These are phyloP conservation scores for Rhododendron ovatum DNA, from an alignment of 148 eudicot genomes.

Conservation along the genomic window DNA sequence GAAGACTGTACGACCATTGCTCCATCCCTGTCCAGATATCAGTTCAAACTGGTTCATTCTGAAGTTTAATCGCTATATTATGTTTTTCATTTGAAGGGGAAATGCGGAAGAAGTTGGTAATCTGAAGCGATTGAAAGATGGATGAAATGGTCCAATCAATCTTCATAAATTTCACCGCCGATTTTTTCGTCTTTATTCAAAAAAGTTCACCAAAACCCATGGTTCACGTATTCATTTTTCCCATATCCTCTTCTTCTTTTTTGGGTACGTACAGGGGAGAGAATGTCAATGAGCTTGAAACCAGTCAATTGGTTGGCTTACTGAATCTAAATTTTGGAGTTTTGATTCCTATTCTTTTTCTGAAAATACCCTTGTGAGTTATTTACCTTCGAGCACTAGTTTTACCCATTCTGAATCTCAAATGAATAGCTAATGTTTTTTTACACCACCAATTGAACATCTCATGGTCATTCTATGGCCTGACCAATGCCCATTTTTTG, in stretches of 20 bases:
- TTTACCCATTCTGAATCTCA: no score
- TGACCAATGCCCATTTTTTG: no score
- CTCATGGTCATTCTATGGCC: no score
- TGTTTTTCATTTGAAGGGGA: not conserved
- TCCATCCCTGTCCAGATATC: not conserved
- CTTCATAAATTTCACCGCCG: not conserved
- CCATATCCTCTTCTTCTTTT: not conserved
- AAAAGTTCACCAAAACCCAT: not conserved
- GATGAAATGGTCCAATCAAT: not conserved
- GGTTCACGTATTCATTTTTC: not conserved
- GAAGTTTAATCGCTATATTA: not conserved
- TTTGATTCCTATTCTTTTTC: no score
- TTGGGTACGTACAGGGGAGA: no score
- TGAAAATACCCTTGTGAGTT: no score
- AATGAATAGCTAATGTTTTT: no score
- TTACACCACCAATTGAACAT: no score
- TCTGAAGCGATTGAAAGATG: not conserved
- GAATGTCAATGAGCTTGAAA: no score
- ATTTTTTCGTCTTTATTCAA: not conserved
- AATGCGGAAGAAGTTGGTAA: not conserved
- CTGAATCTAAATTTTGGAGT: no score
- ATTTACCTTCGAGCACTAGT: no score
- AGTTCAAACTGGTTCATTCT: not conserved
- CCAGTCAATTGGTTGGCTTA: no score
- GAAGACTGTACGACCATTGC: not conserved